These are phyloP conservation scores for Yamadazyma diospyri DNA, from an alignment of 1,139 yeast genomes.

Conservation along the genomic window DNA sequence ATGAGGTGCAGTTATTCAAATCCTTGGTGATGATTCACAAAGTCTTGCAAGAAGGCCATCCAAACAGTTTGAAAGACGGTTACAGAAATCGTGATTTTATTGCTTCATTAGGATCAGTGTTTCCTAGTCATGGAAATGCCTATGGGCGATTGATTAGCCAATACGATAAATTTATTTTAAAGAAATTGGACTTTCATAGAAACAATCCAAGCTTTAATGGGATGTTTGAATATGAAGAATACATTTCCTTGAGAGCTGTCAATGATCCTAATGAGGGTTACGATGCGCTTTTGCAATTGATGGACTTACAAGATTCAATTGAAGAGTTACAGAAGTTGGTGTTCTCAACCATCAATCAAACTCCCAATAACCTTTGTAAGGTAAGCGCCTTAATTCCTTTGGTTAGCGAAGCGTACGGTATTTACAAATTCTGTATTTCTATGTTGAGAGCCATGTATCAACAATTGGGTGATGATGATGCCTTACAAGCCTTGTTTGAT, in stretches of 20 bases:
- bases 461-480: constrained; percentile 75
- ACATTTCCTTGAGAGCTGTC: constrained; percentile 80
- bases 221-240: constrained; percentile 93
- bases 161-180: constrained; percentile 66
- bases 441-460: constrained; percentile 89
- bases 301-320: constrained; percentile 82
- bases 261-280: constrained; percentile 96
- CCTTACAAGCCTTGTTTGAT: constrained; percentile 68
- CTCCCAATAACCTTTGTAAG: constrained; percentile 72
- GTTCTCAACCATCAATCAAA: constrained; percentile 67
- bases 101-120: constrained; percentile 39
- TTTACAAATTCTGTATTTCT: constrained; percentile 82
- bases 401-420: constrained; percentile 92
- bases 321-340: constrained; percentile 77
- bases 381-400: constrained; percentile 87
- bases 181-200: constrained; percentile 79
- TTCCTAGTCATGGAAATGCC: constrained; percentile 42
- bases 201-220: constrained; percentile 90
- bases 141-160: constrained; percentile 77
- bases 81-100: constrained; percentile 58
- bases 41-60: constrained; percentile 96
- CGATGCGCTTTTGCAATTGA: constrained; percentile 80
- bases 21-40: constrained; percentile 87
- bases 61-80: constrained; percentile 77
- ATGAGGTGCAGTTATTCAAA: constrained; percentile 82